A percentile compares a stretch with the other conserved stretches of the same genome.
Conservation (phyloP, 495 filamentous ascomycete species). For the Articulospora tetracladia region DNA sequence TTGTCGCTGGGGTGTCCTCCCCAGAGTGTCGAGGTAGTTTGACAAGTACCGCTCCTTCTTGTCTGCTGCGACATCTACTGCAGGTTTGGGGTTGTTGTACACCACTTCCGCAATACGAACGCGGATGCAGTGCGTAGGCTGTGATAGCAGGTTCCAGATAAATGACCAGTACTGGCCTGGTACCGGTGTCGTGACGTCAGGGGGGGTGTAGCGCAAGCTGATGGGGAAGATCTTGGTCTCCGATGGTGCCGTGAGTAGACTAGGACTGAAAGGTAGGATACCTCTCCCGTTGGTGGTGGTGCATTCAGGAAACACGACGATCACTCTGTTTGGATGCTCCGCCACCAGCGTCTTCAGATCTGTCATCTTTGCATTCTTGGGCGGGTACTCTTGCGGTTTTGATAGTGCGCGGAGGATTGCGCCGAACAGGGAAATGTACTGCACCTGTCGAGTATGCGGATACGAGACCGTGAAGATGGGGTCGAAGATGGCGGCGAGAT, state of each 20-base stretch:
- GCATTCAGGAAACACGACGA: slow-evolving; percentile 88
- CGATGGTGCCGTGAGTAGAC: slow-evolving; percentile 60
- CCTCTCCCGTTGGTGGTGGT: slow-evolving; percentile 90
- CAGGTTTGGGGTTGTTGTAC: slow-evolving; percentile 38
- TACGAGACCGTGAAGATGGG: slow-evolving; percentile 87
- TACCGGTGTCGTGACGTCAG: slow-evolving; percentile 87
- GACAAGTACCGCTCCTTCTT: slow-evolving; percentile 39
- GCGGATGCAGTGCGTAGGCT: slow-evolving; percentile 82
- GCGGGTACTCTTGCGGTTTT: slow-evolving; percentile 44
- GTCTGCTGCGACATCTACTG: slow-evolving; percentile 7
- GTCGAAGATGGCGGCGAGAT: slow-evolving; percentile 95
- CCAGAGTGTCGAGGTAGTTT: slow-evolving; percentile 47
- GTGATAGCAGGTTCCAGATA: slow-evolving; percentile 80
- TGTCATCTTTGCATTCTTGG: slow-evolving; percentile 47
- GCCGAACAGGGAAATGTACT: slow-evolving; percentile 67
- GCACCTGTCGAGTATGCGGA: slow-evolving; percentile 66
- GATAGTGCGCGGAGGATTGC: slow-evolving; percentile 74
- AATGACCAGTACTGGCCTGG: slow-evolving; percentile 66
- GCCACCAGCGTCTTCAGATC: slow-evolving; percentile 57
- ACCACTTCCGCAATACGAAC: slow-evolving; percentile 80
- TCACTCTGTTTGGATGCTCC: slow-evolving; percentile 64
- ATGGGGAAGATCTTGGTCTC: slow-evolving; percentile 79
- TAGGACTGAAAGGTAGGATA: slow-evolving; percentile 78
- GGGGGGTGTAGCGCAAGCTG: slow-evolving; percentile 79
- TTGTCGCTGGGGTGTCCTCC: slow-evolving; percentile 32